phyloP scores from a whole-genome alignment of 768 basidiomycete genomes.

The Lactarius evosmus region DNA sequence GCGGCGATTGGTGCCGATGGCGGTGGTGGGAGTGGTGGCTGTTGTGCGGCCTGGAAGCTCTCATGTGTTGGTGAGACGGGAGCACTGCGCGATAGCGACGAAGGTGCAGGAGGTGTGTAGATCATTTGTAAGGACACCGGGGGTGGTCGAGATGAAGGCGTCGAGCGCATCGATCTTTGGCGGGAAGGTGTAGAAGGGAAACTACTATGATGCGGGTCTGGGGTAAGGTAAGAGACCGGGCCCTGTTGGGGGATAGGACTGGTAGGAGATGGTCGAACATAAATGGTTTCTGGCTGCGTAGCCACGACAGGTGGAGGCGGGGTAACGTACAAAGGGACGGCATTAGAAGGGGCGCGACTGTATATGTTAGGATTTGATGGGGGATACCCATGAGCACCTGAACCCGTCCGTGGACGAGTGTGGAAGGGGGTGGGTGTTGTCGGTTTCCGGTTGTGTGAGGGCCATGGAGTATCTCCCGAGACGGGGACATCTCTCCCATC shows the following conservation, averaged over 20 bases:
- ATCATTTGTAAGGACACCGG: slow-evolving; percentile 23
- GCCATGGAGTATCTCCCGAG: slow-evolving; percentile 6
- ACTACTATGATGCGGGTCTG: slow-evolving; percentile 10
- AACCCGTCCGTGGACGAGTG: slow-evolving; percentile 10
- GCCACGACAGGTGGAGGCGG: slow-evolving; percentile 14
- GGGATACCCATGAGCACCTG: slow-evolving; percentile 22
- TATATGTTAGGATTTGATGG: slow-evolving; percentile 26
- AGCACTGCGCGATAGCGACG: slow-evolving; percentile 18
- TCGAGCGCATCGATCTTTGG: slow-evolving; percentile 22
- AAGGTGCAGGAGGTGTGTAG: slow-evolving; percentile 21
- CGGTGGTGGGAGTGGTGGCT: not conserved
- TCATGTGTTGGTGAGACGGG: slow-evolving; percentile 18
- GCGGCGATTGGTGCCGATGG: slow-evolving; percentile 1
- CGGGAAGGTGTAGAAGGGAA: not conserved
- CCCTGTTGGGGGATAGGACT: not conserved
- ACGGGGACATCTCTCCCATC: slow-evolving; percentile 44
- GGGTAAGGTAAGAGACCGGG: slow-evolving; percentile 5
- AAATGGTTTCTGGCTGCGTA: slow-evolving; percentile 26
- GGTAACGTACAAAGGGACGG: slow-evolving; percentile 19
- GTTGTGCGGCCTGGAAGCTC: slow-evolving; percentile 8
- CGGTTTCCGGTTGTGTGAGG: slow-evolving; percentile 1
- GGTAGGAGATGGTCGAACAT: slow-evolving; percentile 26
- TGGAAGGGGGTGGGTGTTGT: slow-evolving; percentile 4
- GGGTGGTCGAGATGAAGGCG: slow-evolving; percentile 13
- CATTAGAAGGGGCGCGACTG: slow-evolving; percentile 19